Conservation (phyloP, 2,329 filamentous ascomycete genomes). For the Claviceps humidiphila region DNA sequence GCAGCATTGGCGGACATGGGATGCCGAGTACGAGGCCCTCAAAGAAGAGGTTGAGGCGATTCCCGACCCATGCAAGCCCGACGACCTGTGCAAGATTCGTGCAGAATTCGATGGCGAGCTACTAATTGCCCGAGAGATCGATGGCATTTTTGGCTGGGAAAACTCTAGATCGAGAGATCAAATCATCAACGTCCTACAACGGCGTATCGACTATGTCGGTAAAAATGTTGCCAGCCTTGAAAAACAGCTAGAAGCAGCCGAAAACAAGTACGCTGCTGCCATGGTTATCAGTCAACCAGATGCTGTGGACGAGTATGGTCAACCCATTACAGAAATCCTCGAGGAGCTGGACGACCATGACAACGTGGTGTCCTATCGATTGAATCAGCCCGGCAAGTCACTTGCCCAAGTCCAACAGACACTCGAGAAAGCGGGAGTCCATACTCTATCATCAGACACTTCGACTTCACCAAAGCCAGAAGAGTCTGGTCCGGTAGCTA, state of each 20-base stretch:
- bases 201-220: constrained; percentile 79
- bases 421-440: constrained; percentile 63
- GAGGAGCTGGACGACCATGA: constrained; percentile 87
- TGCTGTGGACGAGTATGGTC: constrained; percentile 50
- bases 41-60: constrained; percentile 63
- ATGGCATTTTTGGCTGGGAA: constrained; percentile 28
- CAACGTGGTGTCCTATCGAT: constrained; percentile 59
- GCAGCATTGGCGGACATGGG: constrained; percentile 80
- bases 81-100: constrained; percentile 45
- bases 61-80: constrained; percentile 26
- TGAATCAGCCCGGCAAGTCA: constrained; percentile 53
- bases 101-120: constrained; percentile 48
- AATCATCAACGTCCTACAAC: constrained; percentile 48
- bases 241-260: constrained; percentile 55
- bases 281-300: constrained; percentile 47
- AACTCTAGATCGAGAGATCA: constrained; percentile 21
- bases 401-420: constrained; percentile 57
- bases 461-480: constrained; percentile 3
- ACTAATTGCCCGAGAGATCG: constrained; percentile 43
- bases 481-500: neutral
- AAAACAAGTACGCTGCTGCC: constrained; percentile 56
- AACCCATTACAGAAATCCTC: constrained; percentile 79
- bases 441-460: constrained; percentile 22
- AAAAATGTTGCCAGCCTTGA: constrained; percentile 65
- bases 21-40: constrained; percentile 80